Evolutionary conservation across 2,329 filamentous ascomycete genomes (phyloP), one percentile per base, ranked within the genome.

Genomic region (Stemphylium vesicarium): DNA sequence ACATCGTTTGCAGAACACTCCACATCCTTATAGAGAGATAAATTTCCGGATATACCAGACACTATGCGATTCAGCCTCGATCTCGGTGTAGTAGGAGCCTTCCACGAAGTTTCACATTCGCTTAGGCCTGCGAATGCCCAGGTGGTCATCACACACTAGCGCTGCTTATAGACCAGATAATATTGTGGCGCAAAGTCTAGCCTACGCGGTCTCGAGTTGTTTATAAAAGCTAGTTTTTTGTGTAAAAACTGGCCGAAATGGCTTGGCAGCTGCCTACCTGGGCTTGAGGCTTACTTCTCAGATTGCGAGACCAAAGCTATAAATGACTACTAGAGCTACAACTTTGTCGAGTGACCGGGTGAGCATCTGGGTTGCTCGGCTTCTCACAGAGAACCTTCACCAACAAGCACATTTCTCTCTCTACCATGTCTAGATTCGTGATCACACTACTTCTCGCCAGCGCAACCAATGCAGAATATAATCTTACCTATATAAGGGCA

Each of bases 401-500:
- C 13, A 15, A 15, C 15, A 15, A 15, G 15, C 13, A 36, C n/a
- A 15, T 13, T 33, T 43, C 33, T 24, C 26, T 20, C 38, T 16
- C 22, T n/a, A 16, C 10, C 10, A 42, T 42, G 43, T 6, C 5
- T 7, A 48, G 16, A 12, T 8, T 20, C 22, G 15, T 52, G 6
- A 9, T 36, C 3, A n/a, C 35, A 10, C 42, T 42, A 8, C 26
- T 54, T 12, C 40, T 56, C 7, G 18, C 26, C 8, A 29, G 38
- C 13, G 38, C 20, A 26, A 26, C 22, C 10, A 24, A 29, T 8
- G 54, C 54, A 24, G 44, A 53, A 16, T 50, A 53, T 2, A 53
- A 53, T 13, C 45, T 52, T 8, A 36, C 43, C 4, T 54, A 47
- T 29, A 11, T 50, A 15, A 29, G 54, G 10, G 12, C 54, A n/a